These are phyloP conservation scores for Aphanomyces stellatus DNA, from an alignment of 352 stramenopile genomes.

Conservation along the genomic window DNA sequence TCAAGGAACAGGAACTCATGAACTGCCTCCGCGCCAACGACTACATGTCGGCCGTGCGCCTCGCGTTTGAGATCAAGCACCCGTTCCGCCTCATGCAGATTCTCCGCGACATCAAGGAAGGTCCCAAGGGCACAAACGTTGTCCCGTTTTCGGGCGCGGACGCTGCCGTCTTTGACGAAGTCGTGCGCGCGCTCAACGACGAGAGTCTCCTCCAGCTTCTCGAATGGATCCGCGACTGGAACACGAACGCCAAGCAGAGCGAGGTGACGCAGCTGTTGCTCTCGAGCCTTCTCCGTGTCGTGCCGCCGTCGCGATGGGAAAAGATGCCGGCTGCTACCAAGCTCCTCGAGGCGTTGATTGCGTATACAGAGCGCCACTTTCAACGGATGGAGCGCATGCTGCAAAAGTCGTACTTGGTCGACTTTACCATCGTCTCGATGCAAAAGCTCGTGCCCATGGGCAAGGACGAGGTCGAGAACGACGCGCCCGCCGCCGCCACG, in stretches of 20 bases:
- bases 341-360: slow-evolving; percentile 90
- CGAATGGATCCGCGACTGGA: slow-evolving; percentile 95
- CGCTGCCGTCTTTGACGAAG: slow-evolving; percentile 49
- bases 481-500: neutral
- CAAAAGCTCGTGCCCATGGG: slow-evolving; percentile 56
- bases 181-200: slow-evolving; percentile 67
- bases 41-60: slow-evolving; percentile 67
- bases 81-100: slow-evolving; percentile 92
- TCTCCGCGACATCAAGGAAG: slow-evolving; percentile 72
- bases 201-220: slow-evolving; percentile 87
- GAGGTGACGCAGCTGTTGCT: slow-evolving; percentile 90
- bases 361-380: slow-evolving; percentile 97
- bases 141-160: slow-evolving; percentile 32
- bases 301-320: slow-evolving; percentile 55
- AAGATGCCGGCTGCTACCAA: slow-evolving; percentile 53
- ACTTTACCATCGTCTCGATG: slow-evolving; percentile 88
- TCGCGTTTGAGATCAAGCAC: slow-evolving; percentile 91
- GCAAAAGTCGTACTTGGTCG: slow-evolving; percentile 95
- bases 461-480: neutral
- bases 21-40: slow-evolving; percentile 92
- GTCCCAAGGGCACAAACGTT: slow-evolving; percentile 47
- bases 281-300: slow-evolving; percentile 78
- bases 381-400: slow-evolving; percentile 94
- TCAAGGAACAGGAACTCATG: slow-evolving; percentile 93
- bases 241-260: slow-evolving; percentile 94